Evolutionary conservation across 2,329 filamentous ascomycete genomes (phyloP).

Genomic region (Penicillium janthinellum): DNA sequence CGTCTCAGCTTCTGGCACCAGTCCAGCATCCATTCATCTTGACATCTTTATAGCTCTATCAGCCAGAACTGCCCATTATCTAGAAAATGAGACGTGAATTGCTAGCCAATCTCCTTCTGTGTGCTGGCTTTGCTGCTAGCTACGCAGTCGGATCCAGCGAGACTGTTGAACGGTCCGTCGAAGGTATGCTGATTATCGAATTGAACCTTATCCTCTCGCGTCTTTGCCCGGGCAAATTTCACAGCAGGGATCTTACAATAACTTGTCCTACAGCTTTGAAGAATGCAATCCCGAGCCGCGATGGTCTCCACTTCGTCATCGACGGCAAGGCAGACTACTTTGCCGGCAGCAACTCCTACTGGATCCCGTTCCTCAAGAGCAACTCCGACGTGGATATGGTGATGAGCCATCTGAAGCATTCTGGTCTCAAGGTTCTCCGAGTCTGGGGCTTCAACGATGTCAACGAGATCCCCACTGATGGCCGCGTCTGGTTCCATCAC

Average conservation of each 20-base stretch:
- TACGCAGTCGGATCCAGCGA: not conserved
- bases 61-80: not conserved
- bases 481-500: constrained; percentile 50
- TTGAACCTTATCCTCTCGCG: not conserved
- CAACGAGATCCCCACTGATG: constrained; percentile 40
- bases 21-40: not conserved
- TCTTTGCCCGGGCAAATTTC: too few relatives aligned
- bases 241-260: not conserved
- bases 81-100: not conserved
- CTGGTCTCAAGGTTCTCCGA: constrained; percentile 54
- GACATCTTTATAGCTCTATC: not conserved
- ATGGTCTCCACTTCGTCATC: constrained; percentile 40
- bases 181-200: not conserved
- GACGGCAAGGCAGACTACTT: constrained; percentile 47
- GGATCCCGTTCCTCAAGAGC: constrained; percentile 54
- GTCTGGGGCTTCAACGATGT: constrained; percentile 60
- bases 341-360: constrained; percentile 56
- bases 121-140: not conserved
- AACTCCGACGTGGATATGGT: constrained; percentile 52
- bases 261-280: not conserved
- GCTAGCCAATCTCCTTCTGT: not conserved
- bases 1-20: not conserved
- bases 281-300: not conserved
- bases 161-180: not conserved
- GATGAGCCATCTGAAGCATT: constrained; percentile 33